phyloP scores from a whole-genome alignment of 1,139 yeast genomes.

The Debaryomyces sp. region DNA sequence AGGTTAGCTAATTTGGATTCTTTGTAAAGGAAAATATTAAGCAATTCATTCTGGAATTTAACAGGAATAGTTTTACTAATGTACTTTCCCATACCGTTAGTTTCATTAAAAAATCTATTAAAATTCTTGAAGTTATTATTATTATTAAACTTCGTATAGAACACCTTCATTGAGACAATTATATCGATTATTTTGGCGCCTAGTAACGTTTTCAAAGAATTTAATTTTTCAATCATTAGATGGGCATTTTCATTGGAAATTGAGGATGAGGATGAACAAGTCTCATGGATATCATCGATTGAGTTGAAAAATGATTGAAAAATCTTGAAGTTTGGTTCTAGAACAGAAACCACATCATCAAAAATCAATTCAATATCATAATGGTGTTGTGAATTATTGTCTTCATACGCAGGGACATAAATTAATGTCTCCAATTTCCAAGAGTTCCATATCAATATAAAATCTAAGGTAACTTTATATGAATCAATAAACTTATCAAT shows the following conservation, averaged over 20 bases:
- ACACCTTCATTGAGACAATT: conserved; percentile 34
- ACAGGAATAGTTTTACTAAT: conserved; percentile 20
- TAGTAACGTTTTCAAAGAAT: conserved; percentile 27
- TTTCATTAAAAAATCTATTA: conserved; percentile 26
- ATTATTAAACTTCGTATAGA: conserved; percentile 31
- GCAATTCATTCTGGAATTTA: conserved; percentile 26
- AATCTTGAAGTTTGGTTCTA: conserved; percentile 6
- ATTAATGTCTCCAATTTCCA: conserved; percentile 41
- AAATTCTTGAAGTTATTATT: conserved; percentile 31
- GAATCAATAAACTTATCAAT: conserved; percentile 18
- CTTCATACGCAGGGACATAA: conserved; percentile 16
- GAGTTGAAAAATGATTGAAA: conserved; percentile 9
- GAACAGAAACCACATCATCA: conserved; percentile 9
- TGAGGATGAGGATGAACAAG: conserved; percentile 14
- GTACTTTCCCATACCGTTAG: conserved; percentile 17
- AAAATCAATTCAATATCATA: conserved; percentile 23
- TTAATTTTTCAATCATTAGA: conserved; percentile 19
- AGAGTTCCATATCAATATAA: conserved; percentile 28
- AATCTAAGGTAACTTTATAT: conserved; percentile 26
- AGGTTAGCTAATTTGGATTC: conserved; percentile 33
- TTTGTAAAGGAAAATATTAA: conserved; percentile 35
- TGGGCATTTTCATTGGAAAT: conserved; percentile 10
- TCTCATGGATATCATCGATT: conserved; percentile 11
- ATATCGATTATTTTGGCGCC: conserved; percentile 33
- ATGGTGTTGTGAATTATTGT: conserved; percentile 17